Base-by-base conservation (phyloP, 495 filamentous ascomycete species). In the Podospora anserina region DNA sequence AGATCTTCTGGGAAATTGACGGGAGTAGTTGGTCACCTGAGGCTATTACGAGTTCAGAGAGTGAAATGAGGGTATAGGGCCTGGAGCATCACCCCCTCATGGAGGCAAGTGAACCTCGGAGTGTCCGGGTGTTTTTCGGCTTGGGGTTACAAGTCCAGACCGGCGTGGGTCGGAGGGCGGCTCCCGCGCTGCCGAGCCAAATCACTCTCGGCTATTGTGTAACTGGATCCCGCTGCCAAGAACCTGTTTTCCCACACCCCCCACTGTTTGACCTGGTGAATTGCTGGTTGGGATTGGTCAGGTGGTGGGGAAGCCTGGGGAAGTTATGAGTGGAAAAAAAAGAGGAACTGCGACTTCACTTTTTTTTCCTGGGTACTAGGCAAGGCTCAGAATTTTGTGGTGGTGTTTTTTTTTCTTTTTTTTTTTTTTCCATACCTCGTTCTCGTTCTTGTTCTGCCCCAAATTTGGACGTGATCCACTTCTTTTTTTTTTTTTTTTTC, bases 201-300 rank as follows among this genome's bases (percentile, higher is more conserved):
- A 60, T 27, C 55, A 32, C 55, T 69, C 56, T 66, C 67, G 70
- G 70, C 66, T 72, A 69, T 69, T 72, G 54, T 61, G 60, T 19
- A 60, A 67, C 63, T 63, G 53, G 69, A 39, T 9, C 56, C 63
- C 58, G 30, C 4, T 39, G 64, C 67, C 70, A 69, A 65, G 62
- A 30, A 16, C 23, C 4, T 61, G 55, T 2, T 1, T 7, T 32
- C 30, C 30, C 30, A 30, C 13, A 27, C 56, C 61, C 65, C 62
- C 63, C 67, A 64, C 65, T 62, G 57, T 34, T 23, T 23, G 55
- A 68, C 63, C 61, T 27, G 11, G 11, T n/a, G 54, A 30, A 32
- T 49, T 68, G 67, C 68, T 54, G 65, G n/a, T 66, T 49, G 28
- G 71, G 71, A 70, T 72, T 72, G 71, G 71, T 59, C 32, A 65